These are phyloP conservation scores for Neocucurbitaria cava DNA, from an alignment of 2,329 filamentous ascomycete species.

Conservation along the genomic window DNA sequence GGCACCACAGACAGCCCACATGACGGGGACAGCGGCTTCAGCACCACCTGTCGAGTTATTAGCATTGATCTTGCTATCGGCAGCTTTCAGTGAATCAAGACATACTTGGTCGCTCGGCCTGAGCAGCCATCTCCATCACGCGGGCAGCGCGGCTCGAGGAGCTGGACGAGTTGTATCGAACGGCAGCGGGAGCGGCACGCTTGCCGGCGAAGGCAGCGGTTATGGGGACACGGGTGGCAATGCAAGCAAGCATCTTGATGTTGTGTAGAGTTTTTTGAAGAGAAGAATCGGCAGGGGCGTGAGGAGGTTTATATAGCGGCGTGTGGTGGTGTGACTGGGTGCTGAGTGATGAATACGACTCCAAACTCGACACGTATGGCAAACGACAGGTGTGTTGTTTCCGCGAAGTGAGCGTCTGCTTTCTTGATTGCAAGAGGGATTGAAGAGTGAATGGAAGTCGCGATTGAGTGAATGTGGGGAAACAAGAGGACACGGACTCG, in stretches of 20 bases:
- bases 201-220: slow-evolving; percentile 27
- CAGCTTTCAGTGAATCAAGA: neutral
- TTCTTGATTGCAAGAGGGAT: neutral
- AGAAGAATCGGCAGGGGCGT: neutral
- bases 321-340: slow-evolving; percentile 1
- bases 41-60: slow-evolving; percentile 19
- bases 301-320: slow-evolving; percentile 3
- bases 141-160: slow-evolving; percentile 28
- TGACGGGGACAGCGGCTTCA: slow-evolving; percentile 40
- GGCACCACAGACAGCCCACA: slow-evolving; percentile 40
- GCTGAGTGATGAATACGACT: neutral
- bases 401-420: neutral
- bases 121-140: slow-evolving; percentile 39
- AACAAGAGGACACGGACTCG: slow-evolving; percentile 4
- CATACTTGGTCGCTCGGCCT: slow-evolving; percentile 41
- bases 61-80: neutral
- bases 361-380: slow-evolving; percentile 6
- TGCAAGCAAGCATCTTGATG: slow-evolving; percentile 21
- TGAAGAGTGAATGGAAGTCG: slow-evolving; percentile 4
- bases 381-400: slow-evolving; percentile 5
- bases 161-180: slow-evolving; percentile 42
- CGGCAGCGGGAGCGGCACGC: slow-evolving; percentile 24
- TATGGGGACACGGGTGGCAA: slow-evolving; percentile 32
- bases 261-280: slow-evolving; percentile 1
- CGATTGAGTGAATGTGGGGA: slow-evolving; percentile 12